phyloP scores from a whole-genome alignment of 768 basidiomycete species.

The Lentinula boryana region DNA sequence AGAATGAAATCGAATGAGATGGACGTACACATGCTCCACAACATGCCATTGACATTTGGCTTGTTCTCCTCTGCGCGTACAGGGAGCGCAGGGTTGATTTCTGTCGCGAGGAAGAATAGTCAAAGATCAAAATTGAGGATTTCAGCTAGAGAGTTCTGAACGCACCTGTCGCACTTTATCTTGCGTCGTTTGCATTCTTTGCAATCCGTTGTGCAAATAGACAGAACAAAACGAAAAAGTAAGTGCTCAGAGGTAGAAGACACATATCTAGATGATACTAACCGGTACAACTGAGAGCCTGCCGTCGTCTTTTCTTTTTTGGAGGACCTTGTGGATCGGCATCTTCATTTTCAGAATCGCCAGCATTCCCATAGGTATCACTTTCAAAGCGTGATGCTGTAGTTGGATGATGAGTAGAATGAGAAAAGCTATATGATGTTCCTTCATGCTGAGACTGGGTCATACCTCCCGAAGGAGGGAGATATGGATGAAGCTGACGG shows the following conservation, averaged over 20 bases:
- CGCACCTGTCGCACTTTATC: constrained; percentile 83
- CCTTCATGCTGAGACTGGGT: constrained; percentile 21
- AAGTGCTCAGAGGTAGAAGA: constrained; percentile 7
- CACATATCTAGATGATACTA: constrained; percentile 25
- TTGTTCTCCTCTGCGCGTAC: constrained; percentile 74
- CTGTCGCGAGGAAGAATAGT: constrained; percentile 33
- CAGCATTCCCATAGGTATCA: constrained; percentile 24
- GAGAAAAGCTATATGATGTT: constrained; percentile 19
- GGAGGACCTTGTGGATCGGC: constrained; percentile 49
- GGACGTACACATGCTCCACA: constrained; percentile 69
- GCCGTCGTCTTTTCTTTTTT: constrained; percentile 79
- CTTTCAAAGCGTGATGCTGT: constrained; percentile 19
- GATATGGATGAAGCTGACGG: constrained; percentile 60
- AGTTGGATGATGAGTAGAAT: constrained; percentile 14
- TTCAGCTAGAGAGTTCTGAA: constrained; percentile 1
- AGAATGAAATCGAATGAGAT: constrained; percentile 7
- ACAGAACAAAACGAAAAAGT: no score
- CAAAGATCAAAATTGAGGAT: background rate
- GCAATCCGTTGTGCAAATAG: no score
- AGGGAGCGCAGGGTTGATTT: constrained; percentile 77
- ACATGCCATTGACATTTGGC: constrained; percentile 79
- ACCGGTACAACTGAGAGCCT: constrained; percentile 85
- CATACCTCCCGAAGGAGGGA: constrained; percentile 41
- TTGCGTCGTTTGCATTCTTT: constrained; percentile 82
- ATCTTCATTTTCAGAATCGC: constrained; percentile 57